These are phyloP conservation scores for Aspergillus floridensis DNA, from an alignment of 2,329 filamentous ascomycete species.

Conservation along the genomic window DNA sequence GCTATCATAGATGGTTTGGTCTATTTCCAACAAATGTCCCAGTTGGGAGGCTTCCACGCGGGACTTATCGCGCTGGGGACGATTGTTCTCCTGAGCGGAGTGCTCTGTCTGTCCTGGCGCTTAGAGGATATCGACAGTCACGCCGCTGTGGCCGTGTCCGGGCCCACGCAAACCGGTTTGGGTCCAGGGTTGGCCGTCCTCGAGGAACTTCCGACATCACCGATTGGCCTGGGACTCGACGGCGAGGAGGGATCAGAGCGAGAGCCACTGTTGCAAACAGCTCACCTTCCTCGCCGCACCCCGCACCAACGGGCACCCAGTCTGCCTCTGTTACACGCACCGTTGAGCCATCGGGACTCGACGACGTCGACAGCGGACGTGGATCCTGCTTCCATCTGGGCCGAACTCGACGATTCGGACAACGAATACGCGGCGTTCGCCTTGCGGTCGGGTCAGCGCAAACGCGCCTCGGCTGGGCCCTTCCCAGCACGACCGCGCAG, in stretches of 20 bases:
- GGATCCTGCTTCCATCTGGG: constrained; percentile 81
- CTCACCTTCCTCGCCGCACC: constrained; percentile 24
- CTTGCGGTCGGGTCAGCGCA: constrained; percentile 12
- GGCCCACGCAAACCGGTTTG: constrained; percentile 64
- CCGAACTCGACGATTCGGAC: constrained; percentile 75
- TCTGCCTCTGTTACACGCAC: constrained; percentile 28
- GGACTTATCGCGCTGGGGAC: constrained; percentile 76
- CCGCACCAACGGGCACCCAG: constrained; percentile 36
- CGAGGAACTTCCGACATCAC: constrained; percentile 49
- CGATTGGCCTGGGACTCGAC: constrained; percentile 23
- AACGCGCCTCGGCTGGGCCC: constrained; percentile 14
- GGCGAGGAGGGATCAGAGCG: constrained; percentile 44
- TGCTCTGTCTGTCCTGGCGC: constrained; percentile 90
- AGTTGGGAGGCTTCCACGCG: constrained; percentile 72
- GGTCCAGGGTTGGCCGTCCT: constrained; percentile 80
- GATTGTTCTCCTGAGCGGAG: constrained; percentile 77
- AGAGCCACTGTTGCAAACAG: constrained; percentile 37
- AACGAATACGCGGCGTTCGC: constrained; percentile 23
- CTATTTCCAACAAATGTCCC: constrained; percentile 86
- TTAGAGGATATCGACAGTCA: constrained; percentile 63
- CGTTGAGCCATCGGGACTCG: constrained; percentile 46
- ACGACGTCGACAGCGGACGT: constrained; percentile 53
- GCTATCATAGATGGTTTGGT: constrained; percentile 96
- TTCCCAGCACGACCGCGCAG: constrained; percentile 23
- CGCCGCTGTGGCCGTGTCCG: constrained; percentile 40